These are phyloP conservation scores for Sanghuangporus weigelae DNA, from an alignment of 1,284 basidiomycete genomes.

Conservation along the genomic window DNA sequence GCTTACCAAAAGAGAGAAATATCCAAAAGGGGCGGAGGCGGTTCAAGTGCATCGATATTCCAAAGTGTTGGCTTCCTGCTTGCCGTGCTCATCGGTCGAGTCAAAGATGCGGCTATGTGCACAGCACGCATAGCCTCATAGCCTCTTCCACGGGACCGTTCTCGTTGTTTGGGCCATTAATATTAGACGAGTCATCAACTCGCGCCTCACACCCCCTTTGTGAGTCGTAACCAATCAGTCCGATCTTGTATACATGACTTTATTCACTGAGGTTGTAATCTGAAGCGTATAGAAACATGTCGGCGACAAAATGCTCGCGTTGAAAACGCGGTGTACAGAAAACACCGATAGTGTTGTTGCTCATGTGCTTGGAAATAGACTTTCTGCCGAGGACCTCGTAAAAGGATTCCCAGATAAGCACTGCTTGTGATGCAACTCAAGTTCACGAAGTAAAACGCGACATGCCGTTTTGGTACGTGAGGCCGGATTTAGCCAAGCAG, in stretches of 20 bases:
- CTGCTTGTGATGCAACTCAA: conserved; percentile 1
- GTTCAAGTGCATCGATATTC: neutral
- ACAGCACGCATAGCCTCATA: conserved; percentile 10
- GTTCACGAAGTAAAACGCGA: neutral
- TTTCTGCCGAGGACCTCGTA: neutral
- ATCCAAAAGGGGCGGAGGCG: neutral
- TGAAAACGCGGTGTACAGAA: neutral
- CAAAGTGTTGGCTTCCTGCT: neutral
- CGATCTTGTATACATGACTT: neutral
- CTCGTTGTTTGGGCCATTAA: neutral
- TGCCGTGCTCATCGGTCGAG: conserved; percentile 10
- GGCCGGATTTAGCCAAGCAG: conserved; percentile 4
- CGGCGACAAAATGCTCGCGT: neutral
- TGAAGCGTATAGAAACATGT: neutral
- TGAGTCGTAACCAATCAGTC: neutral
- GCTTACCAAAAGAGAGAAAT: neutral
- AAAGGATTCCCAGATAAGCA: conserved; percentile 10
- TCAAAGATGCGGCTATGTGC: conserved; percentile 4
- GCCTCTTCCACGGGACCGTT: neutral
- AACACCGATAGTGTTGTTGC: neutral
- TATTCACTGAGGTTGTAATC: neutral
- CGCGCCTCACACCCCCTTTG: neutral
- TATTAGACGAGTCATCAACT: neutral
- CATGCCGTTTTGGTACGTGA: neutral
- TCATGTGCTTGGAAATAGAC: neutral